Evolutionary conservation across 495 filamentous ascomycete species (phyloP).

Genomic region (Pyrenula massariospora): DNA sequence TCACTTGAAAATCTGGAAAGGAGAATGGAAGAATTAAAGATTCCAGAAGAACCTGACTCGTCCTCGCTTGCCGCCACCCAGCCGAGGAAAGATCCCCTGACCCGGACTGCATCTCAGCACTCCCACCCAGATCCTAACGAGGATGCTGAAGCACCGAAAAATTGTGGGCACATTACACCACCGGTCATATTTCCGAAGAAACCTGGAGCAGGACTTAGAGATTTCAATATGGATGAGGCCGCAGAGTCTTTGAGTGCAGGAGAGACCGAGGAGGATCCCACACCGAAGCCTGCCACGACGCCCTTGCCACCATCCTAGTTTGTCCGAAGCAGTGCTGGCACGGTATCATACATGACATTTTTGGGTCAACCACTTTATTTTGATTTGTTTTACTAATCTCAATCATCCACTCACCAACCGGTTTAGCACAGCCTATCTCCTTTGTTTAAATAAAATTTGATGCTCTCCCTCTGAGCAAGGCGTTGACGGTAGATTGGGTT

Average conservation of each 20-base stretch:
- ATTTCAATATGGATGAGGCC: not conserved
- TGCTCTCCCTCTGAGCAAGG: not conserved
- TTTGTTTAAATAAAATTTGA: not conserved
- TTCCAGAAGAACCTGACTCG: constrained; percentile 24
- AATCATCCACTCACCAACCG: not conserved
- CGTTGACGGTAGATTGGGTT: not conserved
- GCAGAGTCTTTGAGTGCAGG: not conserved
- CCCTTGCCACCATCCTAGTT: not conserved
- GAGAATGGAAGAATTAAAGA: constrained; percentile 22
- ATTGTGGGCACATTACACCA: constrained; percentile 24
- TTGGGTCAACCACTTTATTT: too few relatives aligned
- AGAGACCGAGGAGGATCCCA: not conserved
- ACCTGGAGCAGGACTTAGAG: not conserved
- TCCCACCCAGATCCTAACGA: constrained; percentile 1
- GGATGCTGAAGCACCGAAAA: not conserved
- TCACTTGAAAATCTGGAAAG: constrained; percentile 12
- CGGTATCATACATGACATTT: too few relatives aligned
- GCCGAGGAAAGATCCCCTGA: constrained; percentile 13
- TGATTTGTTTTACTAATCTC: not conserved
- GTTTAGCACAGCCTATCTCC: not conserved
- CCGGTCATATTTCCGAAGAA: constrained; percentile 12
- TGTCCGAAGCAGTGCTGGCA: too few relatives aligned
- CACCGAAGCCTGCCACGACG: not conserved
- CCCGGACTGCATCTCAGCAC: constrained; percentile 7
- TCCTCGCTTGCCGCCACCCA: constrained; percentile 10